phyloP scores from a whole-genome alignment of 768 basidiomycete species.

The Hemileccinum impolitum region DNA sequence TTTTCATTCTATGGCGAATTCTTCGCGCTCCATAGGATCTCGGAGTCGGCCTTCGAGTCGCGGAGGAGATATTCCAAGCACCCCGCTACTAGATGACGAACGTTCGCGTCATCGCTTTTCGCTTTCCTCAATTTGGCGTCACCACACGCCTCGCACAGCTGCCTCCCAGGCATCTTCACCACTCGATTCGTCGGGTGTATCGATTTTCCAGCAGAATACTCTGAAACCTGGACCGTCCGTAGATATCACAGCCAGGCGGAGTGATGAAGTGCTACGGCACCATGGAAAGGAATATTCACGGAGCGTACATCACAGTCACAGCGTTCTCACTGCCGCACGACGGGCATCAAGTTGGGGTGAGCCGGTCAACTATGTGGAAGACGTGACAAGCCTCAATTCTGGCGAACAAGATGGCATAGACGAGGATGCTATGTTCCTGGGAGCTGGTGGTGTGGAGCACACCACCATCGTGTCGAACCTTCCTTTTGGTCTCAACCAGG shows the following conservation, averaged over 20 bases:
- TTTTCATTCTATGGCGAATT: conserved; percentile 5
- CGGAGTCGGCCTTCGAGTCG: conserved; percentile 27
- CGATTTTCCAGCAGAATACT: conserved; percentile 22
- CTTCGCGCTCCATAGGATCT: conserved; percentile 21
- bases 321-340: conserved; percentile 42
- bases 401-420: conserved; percentile 45
- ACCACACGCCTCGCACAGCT: conserved; percentile 18
- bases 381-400: conserved; percentile 43
- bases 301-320: conserved; percentile 24
- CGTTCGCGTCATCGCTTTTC: conserved; percentile 30
- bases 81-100: conserved; percentile 22
- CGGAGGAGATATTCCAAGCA: conserved; percentile 18
- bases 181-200: conserved; percentile 30
- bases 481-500: conserved; percentile 31
- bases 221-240: conserved; percentile 14
- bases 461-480: conserved; percentile 34
- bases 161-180: conserved; percentile 30
- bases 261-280: conserved; percentile 44
- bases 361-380: conserved; percentile 38
- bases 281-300: conserved; percentile 26
- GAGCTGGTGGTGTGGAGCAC: conserved; percentile 44
- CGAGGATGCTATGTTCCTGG: conserved; percentile 52
- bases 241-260: conserved; percentile 31
- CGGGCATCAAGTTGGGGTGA: conserved; percentile 69
- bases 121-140: conserved; percentile 28